Conservation (phyloP, 805 yeast genomes). For the Metschnikowia sp. region DNA sequence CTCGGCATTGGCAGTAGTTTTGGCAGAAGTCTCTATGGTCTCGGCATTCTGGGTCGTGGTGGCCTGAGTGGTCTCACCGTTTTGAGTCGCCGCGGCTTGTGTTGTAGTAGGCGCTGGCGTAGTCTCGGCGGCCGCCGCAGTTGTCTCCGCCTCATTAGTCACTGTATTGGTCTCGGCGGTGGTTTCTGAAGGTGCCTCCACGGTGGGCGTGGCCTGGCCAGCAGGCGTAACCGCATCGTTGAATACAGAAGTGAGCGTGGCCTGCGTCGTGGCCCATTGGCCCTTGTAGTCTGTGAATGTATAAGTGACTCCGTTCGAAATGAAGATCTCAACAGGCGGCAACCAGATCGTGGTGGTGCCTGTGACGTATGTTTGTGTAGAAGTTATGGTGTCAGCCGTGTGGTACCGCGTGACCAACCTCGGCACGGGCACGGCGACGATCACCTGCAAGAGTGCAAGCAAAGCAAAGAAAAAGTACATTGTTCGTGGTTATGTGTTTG, state of each 20-base stretch:
- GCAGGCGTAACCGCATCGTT: constrained; percentile 12
- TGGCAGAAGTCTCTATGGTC: neutral
- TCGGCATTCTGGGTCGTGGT: neutral
- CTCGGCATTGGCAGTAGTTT: too few relatives aligned
- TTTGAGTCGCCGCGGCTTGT: neutral
- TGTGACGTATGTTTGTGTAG: constrained; percentile 38
- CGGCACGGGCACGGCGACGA: constrained; percentile 36
- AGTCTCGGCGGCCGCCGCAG: too few relatives aligned
- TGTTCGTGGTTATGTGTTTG: neutral
- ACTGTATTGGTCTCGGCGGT: neutral
- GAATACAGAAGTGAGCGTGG: constrained; percentile 31
- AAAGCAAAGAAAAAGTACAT: constrained; percentile 6
- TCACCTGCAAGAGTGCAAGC: constrained; percentile 19
- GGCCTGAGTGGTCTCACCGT: neutral
- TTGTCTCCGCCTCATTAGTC: too few relatives aligned
- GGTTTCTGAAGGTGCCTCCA: neutral
- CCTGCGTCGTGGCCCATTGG: constrained; percentile 30
- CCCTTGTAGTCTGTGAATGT: constrained; percentile 41
- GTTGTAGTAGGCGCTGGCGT: too few relatives aligned
- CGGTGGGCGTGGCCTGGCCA: constrained; percentile 6
- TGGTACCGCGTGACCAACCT: constrained; percentile 49
- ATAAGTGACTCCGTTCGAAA: constrained; percentile 50
- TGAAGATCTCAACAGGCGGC: constrained; percentile 51
- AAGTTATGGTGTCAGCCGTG: constrained; percentile 54
- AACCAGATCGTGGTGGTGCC: constrained; percentile 48